These are phyloP conservation scores for Fusarium fracticaudum DNA, from an alignment of 2,329 filamentous ascomycete species.

Conservation along the genomic window DNA sequence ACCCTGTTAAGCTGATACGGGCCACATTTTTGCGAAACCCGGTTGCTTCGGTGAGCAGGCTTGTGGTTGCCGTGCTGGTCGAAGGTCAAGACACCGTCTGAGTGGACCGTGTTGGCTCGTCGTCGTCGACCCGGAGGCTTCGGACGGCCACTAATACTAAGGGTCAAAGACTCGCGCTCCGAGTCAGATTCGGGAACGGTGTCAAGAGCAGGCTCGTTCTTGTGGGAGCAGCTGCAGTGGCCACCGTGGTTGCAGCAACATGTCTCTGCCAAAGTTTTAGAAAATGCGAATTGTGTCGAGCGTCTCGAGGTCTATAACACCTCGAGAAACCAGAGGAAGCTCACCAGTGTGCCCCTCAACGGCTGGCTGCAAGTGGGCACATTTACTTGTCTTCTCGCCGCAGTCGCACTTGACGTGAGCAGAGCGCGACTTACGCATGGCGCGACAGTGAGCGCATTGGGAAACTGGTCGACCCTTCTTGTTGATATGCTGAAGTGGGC, in stretches of 20 bases:
- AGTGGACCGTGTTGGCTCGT: slow-evolving; percentile 70
- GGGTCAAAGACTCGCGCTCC: slow-evolving; percentile 55
- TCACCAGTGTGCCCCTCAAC: slow-evolving; percentile 69
- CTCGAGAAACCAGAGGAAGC: slow-evolving; percentile 40
- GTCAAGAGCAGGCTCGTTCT: slow-evolving; percentile 69
- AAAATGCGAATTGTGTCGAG: slow-evolving; percentile 19
- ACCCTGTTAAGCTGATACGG: slow-evolving; percentile 69
- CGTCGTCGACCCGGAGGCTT: slow-evolving; percentile 60
- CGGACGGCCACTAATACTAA: slow-evolving; percentile 45
- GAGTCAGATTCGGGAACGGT: slow-evolving; percentile 72
- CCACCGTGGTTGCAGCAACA: slow-evolving; percentile 77
- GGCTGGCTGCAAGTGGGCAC: slow-evolving; percentile 66
- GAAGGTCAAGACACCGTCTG: slow-evolving; percentile 67
- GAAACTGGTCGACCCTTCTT: slow-evolving; percentile 98
- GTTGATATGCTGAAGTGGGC: slow-evolving; percentile 92
- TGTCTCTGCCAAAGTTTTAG: slow-evolving; percentile 58
- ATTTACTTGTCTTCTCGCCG: slow-evolving; percentile 86
- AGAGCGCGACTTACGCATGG: slow-evolving; percentile 93
- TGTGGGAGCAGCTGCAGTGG: slow-evolving; percentile 71
- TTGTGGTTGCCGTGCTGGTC: slow-evolving; percentile 74
- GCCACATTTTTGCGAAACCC: slow-evolving; percentile 68
- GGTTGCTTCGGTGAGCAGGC: slow-evolving; percentile 68
- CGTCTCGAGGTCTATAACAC: slow-evolving; percentile 1
- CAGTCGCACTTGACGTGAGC: slow-evolving; percentile 98
- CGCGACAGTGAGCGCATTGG: slow-evolving; percentile 96